Percentiles rank a stretch among this genome's conserved stretches.
These are phyloP conservation scores for Pyricularia grisea DNA, from an alignment of 2,329 filamentous ascomycete species.

Conservation along the genomic window DNA sequence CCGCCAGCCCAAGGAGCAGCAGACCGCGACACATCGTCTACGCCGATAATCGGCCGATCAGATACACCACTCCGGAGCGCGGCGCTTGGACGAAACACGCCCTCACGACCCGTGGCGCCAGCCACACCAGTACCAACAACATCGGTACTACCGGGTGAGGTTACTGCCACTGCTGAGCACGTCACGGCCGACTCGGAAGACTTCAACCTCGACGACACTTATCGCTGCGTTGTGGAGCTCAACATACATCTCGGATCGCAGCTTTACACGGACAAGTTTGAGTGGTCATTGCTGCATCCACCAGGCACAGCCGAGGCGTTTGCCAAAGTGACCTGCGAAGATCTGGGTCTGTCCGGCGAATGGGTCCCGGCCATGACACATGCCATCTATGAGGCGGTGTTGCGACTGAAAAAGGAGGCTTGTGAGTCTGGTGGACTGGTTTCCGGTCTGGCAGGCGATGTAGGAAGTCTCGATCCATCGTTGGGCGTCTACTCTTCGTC, in stretches of 20 bases:
- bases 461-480: conserved; percentile 62
- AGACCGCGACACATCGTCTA: conserved; percentile 11
- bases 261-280: conserved; percentile 93
- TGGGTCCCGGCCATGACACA: conserved; percentile 94
- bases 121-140: conserved; percentile 6
- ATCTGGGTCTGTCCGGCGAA: conserved; percentile 80
- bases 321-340: conserved; percentile 84
- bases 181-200: conserved; percentile 59
- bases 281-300: conserved; percentile 91
- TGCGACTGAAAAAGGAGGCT: conserved; percentile 91
- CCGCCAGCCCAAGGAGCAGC: neutral
- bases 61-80: conserved; percentile 48
- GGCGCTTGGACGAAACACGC: conserved; percentile 5
- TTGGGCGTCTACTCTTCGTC: neutral
- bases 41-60: conserved; percentile 32
- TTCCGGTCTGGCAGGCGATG: conserved; percentile 38
- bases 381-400: conserved; percentile 90
- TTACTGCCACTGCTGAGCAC: conserved; percentile 62
- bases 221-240: conserved; percentile 83
- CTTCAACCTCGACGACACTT: conserved; percentile 85
- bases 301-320: conserved; percentile 88
- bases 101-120: neutral
- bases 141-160: conserved; percentile 23
- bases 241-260: conserved; percentile 88
- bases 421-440: conserved; percentile 86